Base-by-base conservation (phyloP, 352 stramenopile species). In the Phytopythium mirpurense region DNA sequence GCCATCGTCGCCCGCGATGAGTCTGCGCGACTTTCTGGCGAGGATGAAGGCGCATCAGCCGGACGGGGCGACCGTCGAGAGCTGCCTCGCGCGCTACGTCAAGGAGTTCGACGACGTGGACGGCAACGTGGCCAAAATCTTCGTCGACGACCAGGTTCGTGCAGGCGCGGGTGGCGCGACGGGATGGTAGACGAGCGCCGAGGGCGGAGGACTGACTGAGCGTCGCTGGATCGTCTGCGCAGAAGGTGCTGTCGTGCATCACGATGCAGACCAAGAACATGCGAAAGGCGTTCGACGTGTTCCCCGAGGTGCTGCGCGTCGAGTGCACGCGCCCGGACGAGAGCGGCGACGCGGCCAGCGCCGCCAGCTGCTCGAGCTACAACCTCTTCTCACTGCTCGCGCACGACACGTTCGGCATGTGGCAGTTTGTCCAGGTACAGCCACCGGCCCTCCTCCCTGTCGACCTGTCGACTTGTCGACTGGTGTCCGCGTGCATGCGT, bases 171-270 rank as follows among this genome's bases (percentile, higher is more conserved):
- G 29, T n/a, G n/a, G n/a, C n/a, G n/a, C n/a, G n/a, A n/a, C 29
- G 29, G 5, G 29, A 9, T 32, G 29, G 29, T 32, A 9, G 29
- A 5, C 9, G 29, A 32, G 29, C 29, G 29, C 9, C 29, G 29
- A 32, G 29, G 5, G 29, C 9, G 5, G 29, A 32, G 29, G 5
- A 9, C 5, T 10, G 9, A 32, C 29, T 32, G 29, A 32, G 5
- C 5, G 5, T 32, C 29, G 29, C 29, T 32, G 29, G 5, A 9
- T 32, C 29, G 29, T 32, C 29, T 9, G 29, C 5, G 29, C 34
- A 72, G 65, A 72, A 72, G 29, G 61, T 72, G 15, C 62, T 72
- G 29, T 69, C 65, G 9, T 67, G 57, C 34, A 68, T 72, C 51
- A 72, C 65, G 19, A 53, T 72, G 11, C 65, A 72, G 53, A 72